Base-by-base conservation (phyloP, 129 eudicot species). In the Rutidosis leptorrhynchoides region DNA sequence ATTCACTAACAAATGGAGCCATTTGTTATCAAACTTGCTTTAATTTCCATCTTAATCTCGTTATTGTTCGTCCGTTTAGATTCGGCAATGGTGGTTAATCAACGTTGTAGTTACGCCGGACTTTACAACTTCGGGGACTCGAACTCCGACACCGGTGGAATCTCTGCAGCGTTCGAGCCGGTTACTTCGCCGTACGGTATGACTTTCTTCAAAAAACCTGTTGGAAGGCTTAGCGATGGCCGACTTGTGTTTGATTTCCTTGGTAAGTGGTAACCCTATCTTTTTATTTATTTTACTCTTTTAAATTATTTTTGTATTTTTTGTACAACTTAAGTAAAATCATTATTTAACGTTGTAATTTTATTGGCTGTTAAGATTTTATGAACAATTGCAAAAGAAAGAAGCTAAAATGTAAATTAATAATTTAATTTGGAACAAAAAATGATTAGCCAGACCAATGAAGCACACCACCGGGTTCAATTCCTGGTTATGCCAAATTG, bases 81-180 rank as follows among this genome's bases (percentile, higher is more conserved):
- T 25, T 26, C 27, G 4, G 40, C 22, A 27, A 15, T 58, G 63
- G 63, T 17, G 12, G 74, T 37, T 19, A 17, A 51, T 40, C 68
- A 46, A 25, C 68, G 79, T 3, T 90, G 97, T 54, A 66, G 68
- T 45, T 86, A 33, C 25, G 70, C 85, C 6, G 87, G 80, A 16
- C 58, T 90, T 16, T 90, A 81, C 85, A 90, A 86, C 73, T 90
- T 86, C 27, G 95, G 97, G 1, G 97, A 90, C 68, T 90, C 97
- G 2, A 90, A 90, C 74, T 90, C 97, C 2, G 97, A 90, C 77
- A 90, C 97, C 12, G 95, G 95, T 12, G 95, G 89, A 15, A 82
- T 80, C 14, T 72, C 91, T 14, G 97, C 95, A 1, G 87, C 91
- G 2, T 84, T 86, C 69, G 19, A 49, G 26, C 97, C 87, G 3